Evolutionary conservation across 192 early-diverging fungal species (phyloP), one percentile per base, ranked within the genome.

Genomic region (Backusella mclennaniae): DNA sequence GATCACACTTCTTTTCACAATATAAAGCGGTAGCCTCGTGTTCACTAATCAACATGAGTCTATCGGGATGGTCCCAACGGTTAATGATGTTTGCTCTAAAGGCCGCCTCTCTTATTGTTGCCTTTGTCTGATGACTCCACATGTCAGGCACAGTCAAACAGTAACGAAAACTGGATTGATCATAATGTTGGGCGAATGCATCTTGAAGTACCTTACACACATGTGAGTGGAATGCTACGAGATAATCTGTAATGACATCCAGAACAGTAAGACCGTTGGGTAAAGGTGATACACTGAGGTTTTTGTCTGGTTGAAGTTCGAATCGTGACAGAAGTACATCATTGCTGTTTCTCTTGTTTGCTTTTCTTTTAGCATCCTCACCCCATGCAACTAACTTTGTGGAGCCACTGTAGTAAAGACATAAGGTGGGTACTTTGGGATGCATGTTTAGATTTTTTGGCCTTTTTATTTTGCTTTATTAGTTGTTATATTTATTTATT

Each of bases 111-210:
- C 86, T 82, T 80, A 85, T 85, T 11, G 75, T 74, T 0, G 86
- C 82, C 41, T 87, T 87, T 36, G 86, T 84, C 39, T 79, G 76
- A 72, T 87, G 84, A 17, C 78, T 80, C 86, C 86, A 87, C 82
- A 85, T 85, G 38, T 84, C 86, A 41, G 86, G 86, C 6, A 87
- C 82, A 5, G 86, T 82, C 11, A 87, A 76, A 73, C 86, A 87
- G 53, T 85, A 85, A 9, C 82, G 75, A 73, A 83, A 83, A 31
- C 81, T 76, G 42, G 71, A 73, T 63, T 80, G 76, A 75, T 85
- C 76, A 53, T 82, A 85, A 42, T 80, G 82, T 41, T 73, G 75
- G 14, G 81, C 81, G 68, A 85, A 85, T 23, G 81, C 84, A 59
- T 77, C 76, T 71, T 82, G 75, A 29, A 85, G 70, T 29, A 83